phyloP scores from a whole-genome alignment of 768 basidiomycete genomes.

The Rhizopogon rudus region DNA sequence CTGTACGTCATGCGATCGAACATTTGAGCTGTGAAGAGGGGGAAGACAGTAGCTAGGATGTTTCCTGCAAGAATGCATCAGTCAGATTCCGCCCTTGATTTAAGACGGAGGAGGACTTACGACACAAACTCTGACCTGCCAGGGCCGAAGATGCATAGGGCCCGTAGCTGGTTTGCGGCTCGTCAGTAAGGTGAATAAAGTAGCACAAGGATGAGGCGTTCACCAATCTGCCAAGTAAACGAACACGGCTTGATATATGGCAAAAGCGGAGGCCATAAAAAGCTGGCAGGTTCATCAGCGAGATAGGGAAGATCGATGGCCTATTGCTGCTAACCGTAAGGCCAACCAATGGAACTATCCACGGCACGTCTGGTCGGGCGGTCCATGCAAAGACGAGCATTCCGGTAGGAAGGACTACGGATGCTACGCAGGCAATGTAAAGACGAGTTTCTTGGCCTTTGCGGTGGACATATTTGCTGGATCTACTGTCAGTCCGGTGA shows the following conservation, averaged over 20 bases:
- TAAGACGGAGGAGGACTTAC: conserved; percentile 29
- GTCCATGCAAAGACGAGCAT: conserved; percentile 77
- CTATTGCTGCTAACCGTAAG: conserved; percentile 15
- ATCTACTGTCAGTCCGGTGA: conserved; percentile 21
- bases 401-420: conserved; percentile 47
- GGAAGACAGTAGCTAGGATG: conserved; percentile 46
- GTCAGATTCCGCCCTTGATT: neutral
- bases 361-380: conserved; percentile 46
- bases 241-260: conserved; percentile 56
- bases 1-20: conserved; percentile 48
- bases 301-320: neutral
- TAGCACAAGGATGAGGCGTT: conserved; percentile 7
- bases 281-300: conserved; percentile 26
- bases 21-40: conserved; percentile 60
- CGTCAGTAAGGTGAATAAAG: neutral
- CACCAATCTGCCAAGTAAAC: conserved; percentile 64
- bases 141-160: conserved; percentile 65
- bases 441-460: conserved; percentile 56
- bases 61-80: conserved; percentile 34
- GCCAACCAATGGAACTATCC: conserved; percentile 43
- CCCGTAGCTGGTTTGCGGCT: conserved; percentile 34
- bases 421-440: conserved; percentile 50
- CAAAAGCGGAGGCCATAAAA: conserved; percentile 45
- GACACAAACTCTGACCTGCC: conserved; percentile 59
- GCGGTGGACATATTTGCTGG: conserved; percentile 22